Percentiles rank a stretch among this genome's conserved stretches.
phyloP scores from a whole-genome alignment of 306 rosid genomes.

The Vigna trinervia region DNA sequence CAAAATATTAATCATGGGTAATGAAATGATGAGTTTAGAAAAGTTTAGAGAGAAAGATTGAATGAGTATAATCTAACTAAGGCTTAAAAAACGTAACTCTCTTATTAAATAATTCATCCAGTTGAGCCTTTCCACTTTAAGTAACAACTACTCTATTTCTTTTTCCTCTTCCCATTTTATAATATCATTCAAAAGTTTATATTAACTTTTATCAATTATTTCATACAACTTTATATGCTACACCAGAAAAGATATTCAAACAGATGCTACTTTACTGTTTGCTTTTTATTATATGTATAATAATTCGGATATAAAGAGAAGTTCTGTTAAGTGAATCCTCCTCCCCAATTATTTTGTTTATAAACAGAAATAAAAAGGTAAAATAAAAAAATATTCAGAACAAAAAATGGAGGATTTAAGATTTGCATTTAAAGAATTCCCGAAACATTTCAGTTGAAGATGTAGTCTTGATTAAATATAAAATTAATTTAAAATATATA shows the following conservation, averaged over 20 bases:
- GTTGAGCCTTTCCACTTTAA: neutral
- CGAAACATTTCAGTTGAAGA: too few species aligned
- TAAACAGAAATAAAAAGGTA: too few species aligned
- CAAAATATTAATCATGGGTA: constrained; percentile 9
- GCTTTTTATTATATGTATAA: neutral
- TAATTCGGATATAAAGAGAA: neutral
- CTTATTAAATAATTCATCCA: neutral
- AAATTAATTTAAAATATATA: too few species aligned
- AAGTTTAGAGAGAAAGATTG: neutral
- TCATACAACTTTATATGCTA: neutral
- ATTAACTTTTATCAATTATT: neutral
- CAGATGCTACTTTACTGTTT: neutral
- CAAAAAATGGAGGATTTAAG: too few species aligned
- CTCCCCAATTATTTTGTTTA: neutral
- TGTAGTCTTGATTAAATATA: too few species aligned
- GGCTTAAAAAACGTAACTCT: constrained; percentile 3
- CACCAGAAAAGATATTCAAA: neutral
- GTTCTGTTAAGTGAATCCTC: neutral
- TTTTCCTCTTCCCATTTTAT: neutral
- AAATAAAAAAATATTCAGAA: too few species aligned
- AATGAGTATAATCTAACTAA: constrained; percentile 10
- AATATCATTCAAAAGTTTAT: neutral
- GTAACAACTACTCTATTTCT: neutral
- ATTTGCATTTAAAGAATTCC: too few species aligned
- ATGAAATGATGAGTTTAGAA: neutral